Conservation (phyloP, 768 basidiomycete genomes). For the Agaricus subrufescens region DNA sequence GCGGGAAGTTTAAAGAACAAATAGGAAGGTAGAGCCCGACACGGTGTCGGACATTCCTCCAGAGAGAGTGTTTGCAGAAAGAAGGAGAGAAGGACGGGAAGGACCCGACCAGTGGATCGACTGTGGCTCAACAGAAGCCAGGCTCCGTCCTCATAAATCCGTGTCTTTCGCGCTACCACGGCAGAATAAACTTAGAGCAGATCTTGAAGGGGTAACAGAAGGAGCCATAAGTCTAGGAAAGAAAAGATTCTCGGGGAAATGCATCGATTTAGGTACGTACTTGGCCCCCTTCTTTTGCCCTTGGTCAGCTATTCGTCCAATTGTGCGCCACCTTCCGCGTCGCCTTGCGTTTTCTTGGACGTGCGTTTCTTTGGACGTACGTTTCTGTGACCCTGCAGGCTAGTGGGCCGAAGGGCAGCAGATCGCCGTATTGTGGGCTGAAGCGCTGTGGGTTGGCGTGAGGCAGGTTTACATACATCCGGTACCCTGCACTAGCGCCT, state of each 20-base stretch:
- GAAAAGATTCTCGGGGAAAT: background rate
- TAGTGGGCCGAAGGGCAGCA: background rate
- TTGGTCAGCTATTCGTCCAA: too few relatives aligned
- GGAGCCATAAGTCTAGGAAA: background rate
- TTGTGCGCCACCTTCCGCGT: too few relatives aligned
- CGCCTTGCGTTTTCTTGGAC: background rate
- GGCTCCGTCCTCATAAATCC: background rate
- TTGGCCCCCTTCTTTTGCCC: background rate
- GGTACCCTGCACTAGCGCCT: background rate
- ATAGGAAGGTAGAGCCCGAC: slow-evolving; percentile 8
- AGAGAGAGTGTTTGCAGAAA: background rate
- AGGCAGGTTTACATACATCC: too few relatives aligned
- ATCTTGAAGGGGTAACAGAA: background rate
- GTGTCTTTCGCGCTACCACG: background rate
- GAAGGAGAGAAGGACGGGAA: slow-evolving; percentile 1
- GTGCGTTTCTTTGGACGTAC: background rate
- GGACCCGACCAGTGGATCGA: background rate
- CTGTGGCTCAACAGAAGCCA: slow-evolving; percentile 7
- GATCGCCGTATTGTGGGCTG: too few relatives aligned
- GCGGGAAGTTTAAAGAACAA: background rate
- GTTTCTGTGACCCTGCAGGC: background rate
- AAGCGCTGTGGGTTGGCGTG: too few relatives aligned
- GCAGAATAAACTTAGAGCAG: background rate
- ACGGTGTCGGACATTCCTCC: background rate
- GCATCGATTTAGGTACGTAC: slow-evolving; percentile 8